Evolutionary conservation across 2,329 filamentous ascomycete genomes (phyloP).

Genomic region (Huntiella omanensis): DNA sequence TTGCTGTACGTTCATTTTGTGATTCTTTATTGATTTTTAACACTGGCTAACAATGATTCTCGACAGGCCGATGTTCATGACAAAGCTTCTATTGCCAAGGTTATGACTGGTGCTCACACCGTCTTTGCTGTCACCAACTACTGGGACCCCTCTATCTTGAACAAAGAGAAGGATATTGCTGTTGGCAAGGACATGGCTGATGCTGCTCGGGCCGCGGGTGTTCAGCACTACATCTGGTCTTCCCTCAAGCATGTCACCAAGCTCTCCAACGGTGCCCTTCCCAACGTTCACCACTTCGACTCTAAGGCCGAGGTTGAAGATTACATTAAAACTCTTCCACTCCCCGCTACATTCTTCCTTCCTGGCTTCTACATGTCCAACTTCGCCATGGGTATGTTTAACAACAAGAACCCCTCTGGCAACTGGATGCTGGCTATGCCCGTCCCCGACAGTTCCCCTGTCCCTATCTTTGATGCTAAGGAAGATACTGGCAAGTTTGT

Average conservation of each 20-base stretch:
- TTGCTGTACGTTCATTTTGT: constrained; percentile 16
- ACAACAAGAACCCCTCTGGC: constrained; percentile 17
- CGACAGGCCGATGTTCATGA: constrained; percentile 14
- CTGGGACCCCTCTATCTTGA: constrained; percentile 7
- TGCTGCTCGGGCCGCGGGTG: constrained; percentile 23
- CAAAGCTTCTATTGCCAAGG: constrained; percentile 21
- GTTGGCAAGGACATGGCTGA: constrained; percentile 29
- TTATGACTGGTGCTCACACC: constrained; percentile 24
- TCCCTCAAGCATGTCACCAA: constrained; percentile 23
- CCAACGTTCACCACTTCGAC: constrained; percentile 32
- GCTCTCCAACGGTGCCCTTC: constrained; percentile 20
- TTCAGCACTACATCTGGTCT: constrained; percentile 28
- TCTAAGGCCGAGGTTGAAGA: constrained; percentile 34
- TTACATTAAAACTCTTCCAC: constrained; percentile 31
- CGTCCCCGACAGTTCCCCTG: constrained; percentile 16
- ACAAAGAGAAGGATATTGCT: constrained; percentile 23
- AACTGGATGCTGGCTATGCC: constrained; percentile 17
- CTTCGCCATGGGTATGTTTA: constrained; percentile 14
- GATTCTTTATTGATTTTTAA: neutral
- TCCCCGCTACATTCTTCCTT: constrained; percentile 32
- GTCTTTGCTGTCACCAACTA: constrained; percentile 25
- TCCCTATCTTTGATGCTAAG: constrained; percentile 22
- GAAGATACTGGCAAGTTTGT: constrained; percentile 25
- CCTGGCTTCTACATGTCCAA: constrained; percentile 39
- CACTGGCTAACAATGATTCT: neutral